Base-by-base conservation (phyloP, 1,284 basidiomycete species). In the Fomitopsis betulina region DNA sequence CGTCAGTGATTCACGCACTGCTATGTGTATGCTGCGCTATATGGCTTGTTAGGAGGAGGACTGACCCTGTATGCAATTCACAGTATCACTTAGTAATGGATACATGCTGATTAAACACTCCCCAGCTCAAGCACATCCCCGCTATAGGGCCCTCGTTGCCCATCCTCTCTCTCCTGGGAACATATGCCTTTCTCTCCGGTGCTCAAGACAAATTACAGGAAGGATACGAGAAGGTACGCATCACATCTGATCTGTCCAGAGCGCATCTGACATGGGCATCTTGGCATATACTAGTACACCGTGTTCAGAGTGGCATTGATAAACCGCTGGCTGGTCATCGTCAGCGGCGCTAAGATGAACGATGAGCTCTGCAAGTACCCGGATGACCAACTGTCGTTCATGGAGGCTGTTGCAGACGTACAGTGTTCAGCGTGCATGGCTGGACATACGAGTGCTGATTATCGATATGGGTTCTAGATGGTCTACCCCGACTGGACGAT, bases 361-460 rank as follows among this genome's bases (percentile, higher is more conserved):
- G 71, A 75, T 2, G 75, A 77, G 37, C 58, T 77, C 5, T 66
- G 62, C 39, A 68, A 65, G 40, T 62, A 68, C 5, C 66, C 72
- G 1, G 73, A 75, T 43, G 67, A 72, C 5, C 64, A 66, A 10
- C 47, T 73, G 5, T 71, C 69, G 2, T 70, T 71, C 60, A 38
- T 56, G 19, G 64, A 62, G n/a, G 68, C 69, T 3, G 58, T 63
- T 0, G 65, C 67, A 15, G 68, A 73, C 47, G 73, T 73, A 19
- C 23, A 68, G 5, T 33, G 42, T 13, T 2, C 27, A 17, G 10
- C n/a, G 17, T 21, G 27, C 23, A 8, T 33, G 15, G 17, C 43
- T 17, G 21, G 17, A 2, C 8, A 19, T 7, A 17, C 13, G 38
- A 30, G 8, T n/a, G 10, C 13, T 23, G 23, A 43, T 42, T 3